These are phyloP conservation scores for Kluyveromyces marxianus DNA, from an alignment of 1,139 yeast species.

Conservation along the genomic window DNA sequence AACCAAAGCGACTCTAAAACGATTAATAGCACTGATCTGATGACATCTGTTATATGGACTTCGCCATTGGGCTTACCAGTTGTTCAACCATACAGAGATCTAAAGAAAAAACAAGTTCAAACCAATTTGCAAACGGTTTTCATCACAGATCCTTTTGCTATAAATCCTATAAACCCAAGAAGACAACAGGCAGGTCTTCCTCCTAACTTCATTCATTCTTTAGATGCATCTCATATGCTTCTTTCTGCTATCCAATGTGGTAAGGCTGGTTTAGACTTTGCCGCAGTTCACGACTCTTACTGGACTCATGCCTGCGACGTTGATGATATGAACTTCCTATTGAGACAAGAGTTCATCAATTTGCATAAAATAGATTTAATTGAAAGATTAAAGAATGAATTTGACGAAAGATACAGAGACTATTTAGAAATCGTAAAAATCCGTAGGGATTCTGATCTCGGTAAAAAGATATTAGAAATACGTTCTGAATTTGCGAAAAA, in stretches of 20 bases:
- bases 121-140: slow-evolving; percentile 81
- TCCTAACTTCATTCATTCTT: slow-evolving; percentile 89
- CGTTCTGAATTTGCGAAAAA: slow-evolving; percentile 44
- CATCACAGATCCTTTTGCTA: slow-evolving; percentile 75
- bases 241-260: slow-evolving; percentile 79
- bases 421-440: slow-evolving; percentile 55
- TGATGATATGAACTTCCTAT: slow-evolving; percentile 57
- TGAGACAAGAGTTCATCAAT: slow-evolving; percentile 74
- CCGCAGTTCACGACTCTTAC: slow-evolving; percentile 95
- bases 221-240: slow-evolving; percentile 96
- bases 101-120: slow-evolving; percentile 52
- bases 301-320: slow-evolving; percentile 96
- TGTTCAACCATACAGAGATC: slow-evolving; percentile 88
- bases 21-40: slow-evolving; percentile 41
- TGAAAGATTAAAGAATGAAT: slow-evolving; percentile 64
- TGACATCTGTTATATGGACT: slow-evolving; percentile 95
- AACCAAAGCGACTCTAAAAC: slow-evolving; percentile 34
- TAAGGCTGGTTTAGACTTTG: slow-evolving; percentile 63
- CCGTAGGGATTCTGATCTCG: slow-evolving; percentile 48
- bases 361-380: slow-evolving; percentile 72
- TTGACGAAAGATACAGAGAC: slow-evolving; percentile 70
- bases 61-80: slow-evolving; percentile 90
- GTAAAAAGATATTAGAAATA: slow-evolving; percentile 41
- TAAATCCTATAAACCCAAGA: slow-evolving; percentile 76
- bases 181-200: slow-evolving; percentile 93